Evolutionary conservation across 306 rosid genomes (phyloP), one percentile per base, ranked within the genome.

Genomic region (Inga laurina): DNA sequence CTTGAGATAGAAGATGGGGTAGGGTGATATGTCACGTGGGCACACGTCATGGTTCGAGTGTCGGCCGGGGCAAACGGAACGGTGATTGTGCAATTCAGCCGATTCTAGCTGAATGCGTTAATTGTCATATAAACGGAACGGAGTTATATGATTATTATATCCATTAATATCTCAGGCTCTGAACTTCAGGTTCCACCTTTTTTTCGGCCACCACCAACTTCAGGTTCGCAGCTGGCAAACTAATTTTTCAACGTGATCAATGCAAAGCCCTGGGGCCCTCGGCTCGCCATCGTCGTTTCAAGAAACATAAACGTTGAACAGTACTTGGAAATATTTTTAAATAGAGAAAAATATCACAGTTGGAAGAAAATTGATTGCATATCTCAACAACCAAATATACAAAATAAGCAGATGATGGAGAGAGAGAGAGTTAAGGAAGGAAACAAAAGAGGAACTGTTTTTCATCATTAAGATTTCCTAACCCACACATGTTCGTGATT

Each of bases 11-110:
- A 56, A 8, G n/a, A 52, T 19, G 3, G 62, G 62, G 22, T 34
- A 30, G 27, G 45, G 45, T 67, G 82, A 22, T 81, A 22, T 48
- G 84, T 75, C 83, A 85, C 83, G 88, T 82, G 89, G 80, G 66
- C 45, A 75, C 82, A 72, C 87, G 88, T 85, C 87, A 68, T 45
- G 59, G 76, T 21, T 56, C 12, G 11, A 56, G 62, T 8, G 65
- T 57, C 27, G 66, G 48, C 48, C 48, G 48, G 48, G 34, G 0
- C 15, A 9, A 59, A 59, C 65, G 65, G 65, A 2, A 57, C 32
- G 65, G 32, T 57, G 32, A 8, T n/a, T 22, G 65, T 59, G 65
- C 8, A 27, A 27, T 27, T 27, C 30, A 27, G 30, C 30, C 30
- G 43, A 39, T 39, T 39, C 43, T 39, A 6, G 43, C 12, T 49